phyloP scores from a whole-genome alignment of 2,329 filamentous ascomycete genomes.

The Fusarium begoniae region DNA sequence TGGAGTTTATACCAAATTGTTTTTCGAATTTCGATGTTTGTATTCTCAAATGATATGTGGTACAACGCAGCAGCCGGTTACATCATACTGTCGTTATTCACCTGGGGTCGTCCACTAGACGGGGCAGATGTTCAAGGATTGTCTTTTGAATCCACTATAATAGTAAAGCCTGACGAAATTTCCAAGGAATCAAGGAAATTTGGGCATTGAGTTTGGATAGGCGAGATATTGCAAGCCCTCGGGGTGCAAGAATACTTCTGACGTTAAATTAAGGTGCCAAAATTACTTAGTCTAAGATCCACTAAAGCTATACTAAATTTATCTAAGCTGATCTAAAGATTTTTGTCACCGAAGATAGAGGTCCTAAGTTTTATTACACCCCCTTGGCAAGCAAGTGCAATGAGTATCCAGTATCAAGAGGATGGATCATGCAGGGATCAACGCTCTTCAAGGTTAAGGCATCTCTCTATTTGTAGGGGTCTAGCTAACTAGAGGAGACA shows the following conservation, averaged over 20 bases:
- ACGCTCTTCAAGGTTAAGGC: neutral
- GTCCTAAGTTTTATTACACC: no score
- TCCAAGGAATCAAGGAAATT: neutral
- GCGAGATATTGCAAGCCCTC: neutral
- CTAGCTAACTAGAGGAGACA: neutral
- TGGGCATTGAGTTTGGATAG: neutral
- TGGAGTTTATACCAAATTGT: slow-evolving; percentile 15
- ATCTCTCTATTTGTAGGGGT: neutral
- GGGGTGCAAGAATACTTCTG: no score
- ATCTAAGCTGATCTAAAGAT: no score
- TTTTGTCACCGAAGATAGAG: no score
- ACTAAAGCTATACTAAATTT: no score
- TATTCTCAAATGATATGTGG: neutral
- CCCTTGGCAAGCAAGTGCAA: neutral
- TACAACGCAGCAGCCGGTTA: neutral
- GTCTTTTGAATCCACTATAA: slow-evolving; percentile 8
- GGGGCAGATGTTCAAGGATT: neutral
- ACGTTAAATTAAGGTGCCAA: no score
- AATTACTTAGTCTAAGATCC: no score
- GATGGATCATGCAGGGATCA: slow-evolving; percentile 5
- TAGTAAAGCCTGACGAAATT: slow-evolving; percentile 2
- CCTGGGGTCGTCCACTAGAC: neutral
- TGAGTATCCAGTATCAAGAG: neutral
- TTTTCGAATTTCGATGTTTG: neutral
- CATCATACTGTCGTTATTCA: slow-evolving; percentile 23